Conservation (phyloP, 108 stramenopile species). For the Skeletonema tropicum region DNA sequence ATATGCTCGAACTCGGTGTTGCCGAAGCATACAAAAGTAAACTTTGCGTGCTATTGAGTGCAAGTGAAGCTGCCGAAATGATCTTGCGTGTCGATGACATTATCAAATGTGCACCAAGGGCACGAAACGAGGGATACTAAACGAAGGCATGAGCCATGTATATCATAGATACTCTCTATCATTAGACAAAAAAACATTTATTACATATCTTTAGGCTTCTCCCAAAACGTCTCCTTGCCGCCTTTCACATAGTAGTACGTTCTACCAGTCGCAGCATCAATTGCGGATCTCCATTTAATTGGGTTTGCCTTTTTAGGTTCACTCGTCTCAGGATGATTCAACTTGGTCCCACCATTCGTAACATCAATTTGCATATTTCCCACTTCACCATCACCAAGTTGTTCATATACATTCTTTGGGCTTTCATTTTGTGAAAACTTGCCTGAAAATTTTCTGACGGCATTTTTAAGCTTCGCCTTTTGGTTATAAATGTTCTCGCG, state of each 20-base stretch:
- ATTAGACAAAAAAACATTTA: conserved; percentile 22
- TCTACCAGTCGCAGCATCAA: conserved; percentile 59
- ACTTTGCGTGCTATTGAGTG: conserved; percentile 94
- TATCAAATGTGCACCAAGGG: conserved; percentile 97
- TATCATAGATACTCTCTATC: not conserved
- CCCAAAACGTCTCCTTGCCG: conserved; percentile 66
- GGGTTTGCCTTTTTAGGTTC: not conserved
- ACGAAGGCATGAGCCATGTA: not conserved
- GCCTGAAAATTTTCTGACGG: conserved; percentile 25
- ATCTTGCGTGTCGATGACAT: conserved; percentile 99
- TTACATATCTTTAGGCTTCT: conserved; percentile 38
- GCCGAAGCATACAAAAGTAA: conserved; percentile 96
- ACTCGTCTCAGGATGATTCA: not conserved
- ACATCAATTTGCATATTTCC: not conserved
- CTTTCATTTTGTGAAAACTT: conserved; percentile 30
- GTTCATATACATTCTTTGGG: conserved; percentile 25
- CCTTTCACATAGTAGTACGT: conserved; percentile 74
- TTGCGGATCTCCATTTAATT: conserved; percentile 61
- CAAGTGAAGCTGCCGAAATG: conserved; percentile 99
- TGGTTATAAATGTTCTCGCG: not conserved
- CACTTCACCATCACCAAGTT: conserved; percentile 7
- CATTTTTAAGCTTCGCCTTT: not conserved
- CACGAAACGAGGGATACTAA: conserved; percentile 71
- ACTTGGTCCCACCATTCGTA: not conserved
- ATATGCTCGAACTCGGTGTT: conserved; percentile 97